These are phyloP conservation scores for Starmera dryadoides DNA, from an alignment of 805 yeast genomes.

Conservation along the genomic window DNA sequence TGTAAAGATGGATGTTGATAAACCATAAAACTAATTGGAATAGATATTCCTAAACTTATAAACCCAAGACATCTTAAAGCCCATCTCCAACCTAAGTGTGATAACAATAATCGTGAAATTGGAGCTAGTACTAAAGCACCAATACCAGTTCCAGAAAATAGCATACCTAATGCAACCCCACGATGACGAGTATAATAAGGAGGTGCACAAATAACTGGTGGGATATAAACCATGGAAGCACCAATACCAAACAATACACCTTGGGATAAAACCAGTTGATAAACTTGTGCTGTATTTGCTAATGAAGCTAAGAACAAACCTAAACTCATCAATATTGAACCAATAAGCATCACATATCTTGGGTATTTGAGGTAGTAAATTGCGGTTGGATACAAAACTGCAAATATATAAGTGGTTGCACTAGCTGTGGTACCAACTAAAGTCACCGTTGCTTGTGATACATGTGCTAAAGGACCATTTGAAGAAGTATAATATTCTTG, in stretches of 20 bases:
- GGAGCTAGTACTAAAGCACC: conserved; percentile 28
- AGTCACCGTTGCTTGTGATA: conserved; percentile 22
- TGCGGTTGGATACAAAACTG: conserved; percentile 21
- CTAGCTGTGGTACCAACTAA: conserved; percentile 27
- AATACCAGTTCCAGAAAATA: conserved; percentile 30
- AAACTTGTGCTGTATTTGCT: conserved; percentile 8
- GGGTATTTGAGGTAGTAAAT: conserved; percentile 13
- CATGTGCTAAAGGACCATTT: conserved; percentile 22
- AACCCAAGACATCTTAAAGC: conserved; percentile 24
- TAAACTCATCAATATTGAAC: conserved; percentile 19
- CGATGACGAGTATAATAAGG: conserved; percentile 23
- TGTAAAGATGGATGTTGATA: conserved; percentile 6
- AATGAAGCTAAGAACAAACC: conserved; percentile 25
- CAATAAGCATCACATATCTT: conserved; percentile 21
- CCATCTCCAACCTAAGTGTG: conserved; percentile 28
- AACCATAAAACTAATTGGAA: conserved; percentile 1
- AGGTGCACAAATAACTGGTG: conserved; percentile 29
- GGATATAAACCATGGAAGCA: conserved; percentile 23
- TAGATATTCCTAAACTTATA: conserved; percentile 11
- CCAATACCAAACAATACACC: conserved; percentile 29
- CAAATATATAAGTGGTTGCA: conserved; percentile 23
- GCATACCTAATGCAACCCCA: conserved; percentile 27
- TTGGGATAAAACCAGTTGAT: conserved; percentile 26
- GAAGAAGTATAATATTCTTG: conserved; percentile 26
- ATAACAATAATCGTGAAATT: conserved; percentile 19